Evolutionary conservation across 495 filamentous ascomycete species (phyloP), one percentile per base, ranked within the genome.

Genomic region (Aspergillus sclerotioniger): DNA sequence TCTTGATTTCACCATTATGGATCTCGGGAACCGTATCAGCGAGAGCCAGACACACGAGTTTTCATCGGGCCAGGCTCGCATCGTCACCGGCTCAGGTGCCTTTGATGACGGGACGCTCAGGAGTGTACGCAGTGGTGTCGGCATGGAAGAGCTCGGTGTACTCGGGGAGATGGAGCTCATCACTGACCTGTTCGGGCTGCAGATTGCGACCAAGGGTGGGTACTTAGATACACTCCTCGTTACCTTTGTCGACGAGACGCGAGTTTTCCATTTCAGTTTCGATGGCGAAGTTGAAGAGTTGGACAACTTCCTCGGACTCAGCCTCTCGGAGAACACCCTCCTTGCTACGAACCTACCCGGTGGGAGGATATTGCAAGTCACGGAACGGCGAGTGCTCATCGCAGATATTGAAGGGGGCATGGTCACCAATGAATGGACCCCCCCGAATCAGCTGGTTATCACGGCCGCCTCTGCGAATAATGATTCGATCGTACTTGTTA

Each of bases 1-100:
- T 44, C 71, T 96, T 13, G 94, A 99, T 65, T 96, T 98, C 53
- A 88, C 87, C 6, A 84, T 98, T 10, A 95, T 98, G 89, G 93
- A 98, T 66, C 87, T 97, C 78, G 92, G 92, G 0, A 92, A 87
- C 59, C 82, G 91, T 25, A 82, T 86, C 51, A 85, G 84, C 46
- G 90, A 93, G 58, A 85, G 84, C 25, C 84, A 90, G 37, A 86
- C 83, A 0, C 95, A 94, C 61, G 91, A 95, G 66, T 97, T 86
- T 52, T 96, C 92, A 0, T 96, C 93, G 6, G 95, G 95, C 1
- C 95, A 98, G 74, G 92, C 94, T 53, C 82, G 95, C 29, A 88
- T 99, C 54, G 91, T 99, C 8, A 90, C 93, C 3, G 92, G 90
- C 8, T 96, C 92, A 41, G 94, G 94, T 25, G 91, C 88, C 3